These are phyloP conservation scores for Pezicula neosporulosa DNA, from an alignment of 2,329 filamentous ascomycete genomes.

Conservation along the genomic window DNA sequence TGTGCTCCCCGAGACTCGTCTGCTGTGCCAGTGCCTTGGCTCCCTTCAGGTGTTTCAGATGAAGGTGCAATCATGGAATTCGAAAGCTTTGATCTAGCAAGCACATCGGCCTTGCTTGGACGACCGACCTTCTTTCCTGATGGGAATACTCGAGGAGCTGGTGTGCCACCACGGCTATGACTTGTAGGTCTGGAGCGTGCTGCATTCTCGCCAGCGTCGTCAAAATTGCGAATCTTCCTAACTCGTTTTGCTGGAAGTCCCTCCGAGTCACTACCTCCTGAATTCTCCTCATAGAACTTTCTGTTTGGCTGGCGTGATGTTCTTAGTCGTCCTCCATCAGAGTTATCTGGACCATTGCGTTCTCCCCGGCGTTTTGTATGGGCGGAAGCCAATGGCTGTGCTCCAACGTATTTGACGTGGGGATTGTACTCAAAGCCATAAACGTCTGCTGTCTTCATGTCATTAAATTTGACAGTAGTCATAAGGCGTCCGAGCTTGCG, in stretches of 20 bases:
- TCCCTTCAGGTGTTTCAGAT: constrained; percentile 8
- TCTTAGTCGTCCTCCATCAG: constrained; percentile 19
- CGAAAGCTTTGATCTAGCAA: constrained; percentile 18
- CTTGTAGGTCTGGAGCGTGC: constrained; percentile 7
- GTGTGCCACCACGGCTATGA: constrained; percentile 16
- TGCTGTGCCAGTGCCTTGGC: constrained; percentile 3
- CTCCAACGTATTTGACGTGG: constrained; percentile 52
- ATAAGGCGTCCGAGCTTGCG: constrained; percentile 18
- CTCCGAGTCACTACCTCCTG: constrained; percentile 19
- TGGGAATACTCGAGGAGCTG: constrained; percentile 19
- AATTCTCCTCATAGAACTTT: constrained; percentile 18
- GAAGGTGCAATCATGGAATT: constrained; percentile 13
- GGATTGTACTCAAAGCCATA: constrained; percentile 62
- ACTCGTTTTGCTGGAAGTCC: constrained; percentile 22
- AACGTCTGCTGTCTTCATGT: constrained; percentile 52
- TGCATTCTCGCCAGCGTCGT: constrained; percentile 13
- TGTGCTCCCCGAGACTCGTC: constrained; percentile 6
- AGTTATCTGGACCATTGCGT: constrained; percentile 7
- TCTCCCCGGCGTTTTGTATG: constrained; percentile 2
- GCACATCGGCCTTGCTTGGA: constrained; percentile 20
- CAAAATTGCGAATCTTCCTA: constrained; percentile 18
- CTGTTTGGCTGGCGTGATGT: constrained; percentile 17
- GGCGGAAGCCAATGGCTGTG: constrained; percentile 44
- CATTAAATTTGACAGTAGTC: constrained; percentile 23
- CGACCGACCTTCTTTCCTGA: constrained; percentile 28